A percentile compares a stretch with the other conserved stretches of the same genome.
These are phyloP conservation scores for Paxillus ammoniavirescens DNA, from an alignment of 768 basidiomycete genomes.

Conservation along the genomic window DNA sequence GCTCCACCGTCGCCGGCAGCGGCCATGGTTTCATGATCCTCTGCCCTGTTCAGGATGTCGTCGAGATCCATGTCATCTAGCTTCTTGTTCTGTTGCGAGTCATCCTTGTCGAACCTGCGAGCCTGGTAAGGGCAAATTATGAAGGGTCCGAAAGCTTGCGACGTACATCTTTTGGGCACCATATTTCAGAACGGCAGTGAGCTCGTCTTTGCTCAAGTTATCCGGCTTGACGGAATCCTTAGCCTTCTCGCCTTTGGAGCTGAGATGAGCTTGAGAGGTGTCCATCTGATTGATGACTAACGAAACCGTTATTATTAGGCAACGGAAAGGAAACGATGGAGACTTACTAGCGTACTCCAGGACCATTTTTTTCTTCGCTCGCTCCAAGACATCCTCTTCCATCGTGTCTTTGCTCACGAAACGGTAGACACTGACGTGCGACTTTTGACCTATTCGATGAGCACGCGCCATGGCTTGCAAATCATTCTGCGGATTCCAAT, in stretches of 20 bases:
- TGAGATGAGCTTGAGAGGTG: constrained; percentile 94
- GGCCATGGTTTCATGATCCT: constrained; percentile 93
- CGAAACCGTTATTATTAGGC: constrained; percentile 6
- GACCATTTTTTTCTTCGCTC: constrained; percentile 99
- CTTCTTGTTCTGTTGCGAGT: constrained; percentile 88
- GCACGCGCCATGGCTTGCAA: constrained; percentile 99
- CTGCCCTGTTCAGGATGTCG: constrained; percentile 94
- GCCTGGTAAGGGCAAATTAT: constrained; percentile 10
- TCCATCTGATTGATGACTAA: constrained; percentile 99
- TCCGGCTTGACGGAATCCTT: constrained; percentile 76
- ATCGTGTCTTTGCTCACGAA: constrained; percentile 99
- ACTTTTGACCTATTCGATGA: constrained; percentile 98
- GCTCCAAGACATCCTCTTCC: constrained; percentile 97
- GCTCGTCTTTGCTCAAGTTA: constrained; percentile 92
- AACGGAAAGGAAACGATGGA: constrained; percentile 14
- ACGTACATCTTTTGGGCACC: constrained; percentile 95
- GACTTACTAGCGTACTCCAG: constrained; percentile 97
- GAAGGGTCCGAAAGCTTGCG: constrained; percentile 1
- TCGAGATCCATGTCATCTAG: constrained; percentile 99
- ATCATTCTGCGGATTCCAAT: constrained; percentile 99
- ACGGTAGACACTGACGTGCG: constrained; percentile 96
- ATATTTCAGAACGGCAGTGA: constrained; percentile 96
- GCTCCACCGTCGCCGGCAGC: constrained; percentile 80
- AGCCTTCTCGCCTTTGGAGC: constrained; percentile 64
- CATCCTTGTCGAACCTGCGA: constrained; percentile 94